Percentiles rank a stretch among this genome's conserved stretches.
Evolutionary conservation across 208 protist species (phyloP).

Genomic region (Crithidia thermophila): DNA sequence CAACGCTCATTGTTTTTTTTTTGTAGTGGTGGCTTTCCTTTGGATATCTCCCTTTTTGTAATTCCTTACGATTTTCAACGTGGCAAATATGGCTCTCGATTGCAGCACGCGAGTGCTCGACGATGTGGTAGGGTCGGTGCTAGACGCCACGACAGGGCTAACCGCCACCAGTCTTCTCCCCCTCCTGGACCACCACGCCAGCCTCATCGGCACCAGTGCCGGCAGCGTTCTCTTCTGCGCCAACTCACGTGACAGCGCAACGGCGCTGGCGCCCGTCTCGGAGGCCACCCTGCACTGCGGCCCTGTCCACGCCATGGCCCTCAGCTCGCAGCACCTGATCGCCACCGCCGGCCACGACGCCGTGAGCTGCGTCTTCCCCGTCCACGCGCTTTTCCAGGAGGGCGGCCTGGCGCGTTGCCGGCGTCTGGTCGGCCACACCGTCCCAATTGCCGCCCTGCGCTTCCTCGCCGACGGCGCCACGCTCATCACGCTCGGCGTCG

Average conservation of each 20-base stretch:
- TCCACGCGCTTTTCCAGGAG: constrained; percentile 29
- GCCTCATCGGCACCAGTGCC: constrained; percentile 25
- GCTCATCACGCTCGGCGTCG: constrained; percentile 23
- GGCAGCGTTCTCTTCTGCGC: constrained; percentile 26
- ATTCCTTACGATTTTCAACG: too few species aligned
- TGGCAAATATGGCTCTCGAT: too few species aligned
- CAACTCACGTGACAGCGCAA: not conserved
- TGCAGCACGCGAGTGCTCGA: not conserved
- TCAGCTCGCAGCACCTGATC: constrained; percentile 48
- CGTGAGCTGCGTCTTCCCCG: constrained; percentile 45
- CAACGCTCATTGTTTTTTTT: too few species aligned
- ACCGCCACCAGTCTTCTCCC: constrained; percentile 17
- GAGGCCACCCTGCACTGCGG: constrained; percentile 60
- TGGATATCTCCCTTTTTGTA: too few species aligned
- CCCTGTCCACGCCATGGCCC: constrained; percentile 54
- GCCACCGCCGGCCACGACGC: constrained; percentile 78
- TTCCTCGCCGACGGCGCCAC: constrained; percentile 34
- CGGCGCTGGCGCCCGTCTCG: constrained; percentile 21
- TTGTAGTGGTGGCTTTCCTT: too few species aligned
- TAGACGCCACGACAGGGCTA: constrained; percentile 14
- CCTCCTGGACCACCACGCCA: constrained; percentile 6
- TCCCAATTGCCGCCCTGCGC: constrained; percentile 41
- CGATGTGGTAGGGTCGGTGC: constrained; percentile 7
- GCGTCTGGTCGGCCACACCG: constrained; percentile 55
- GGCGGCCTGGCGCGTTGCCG: constrained; percentile 13